These are phyloP conservation scores for Paxillus rubicundulus DNA, from an alignment of 768 basidiomycete species.

Conservation along the genomic window DNA sequence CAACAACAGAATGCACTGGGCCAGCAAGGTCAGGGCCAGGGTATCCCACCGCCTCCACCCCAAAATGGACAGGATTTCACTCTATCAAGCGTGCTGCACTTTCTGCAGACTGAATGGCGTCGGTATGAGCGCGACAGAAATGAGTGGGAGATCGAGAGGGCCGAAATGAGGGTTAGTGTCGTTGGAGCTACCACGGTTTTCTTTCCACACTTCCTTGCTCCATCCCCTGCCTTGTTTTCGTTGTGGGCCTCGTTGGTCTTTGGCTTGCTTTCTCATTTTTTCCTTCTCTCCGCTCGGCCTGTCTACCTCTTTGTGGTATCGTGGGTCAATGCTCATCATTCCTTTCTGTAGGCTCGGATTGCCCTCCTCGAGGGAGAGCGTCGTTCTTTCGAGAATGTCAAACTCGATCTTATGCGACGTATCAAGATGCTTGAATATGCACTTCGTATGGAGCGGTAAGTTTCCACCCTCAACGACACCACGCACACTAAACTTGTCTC, in stretches of 20 bases:
- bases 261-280: not conserved
- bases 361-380: slow-evolving; percentile 96
- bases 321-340: slow-evolving; percentile 20
- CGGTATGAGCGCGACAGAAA: slow-evolving; percentile 97
- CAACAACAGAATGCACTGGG: slow-evolving; percentile 52
- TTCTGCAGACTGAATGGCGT: slow-evolving; percentile 97
- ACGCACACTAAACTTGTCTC: slow-evolving; percentile 4
- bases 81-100: slow-evolving; percentile 93
- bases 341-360: slow-evolving; percentile 76
- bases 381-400: slow-evolving; percentile 94
- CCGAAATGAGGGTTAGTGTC: slow-evolving; percentile 91
- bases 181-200: slow-evolving; percentile 8
- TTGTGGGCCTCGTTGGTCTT: not conserved
- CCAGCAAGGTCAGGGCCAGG: slow-evolving; percentile 52
- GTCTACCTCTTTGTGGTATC: slow-evolving; percentile 27
- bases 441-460: slow-evolving; percentile 90
- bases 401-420: slow-evolving; percentile 91
- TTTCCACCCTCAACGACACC: slow-evolving; percentile 14
- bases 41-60: slow-evolving; percentile 71
- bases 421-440: slow-evolving; percentile 99
- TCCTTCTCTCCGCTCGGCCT: not conserved
- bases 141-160: slow-evolving; percentile 99
- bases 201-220: not conserved
- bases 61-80: slow-evolving; percentile 91
- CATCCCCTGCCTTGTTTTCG: not conserved